Evolutionary conservation across 768 basidiomycete species (phyloP).

Genomic region (Floccularia luteovirens): DNA sequence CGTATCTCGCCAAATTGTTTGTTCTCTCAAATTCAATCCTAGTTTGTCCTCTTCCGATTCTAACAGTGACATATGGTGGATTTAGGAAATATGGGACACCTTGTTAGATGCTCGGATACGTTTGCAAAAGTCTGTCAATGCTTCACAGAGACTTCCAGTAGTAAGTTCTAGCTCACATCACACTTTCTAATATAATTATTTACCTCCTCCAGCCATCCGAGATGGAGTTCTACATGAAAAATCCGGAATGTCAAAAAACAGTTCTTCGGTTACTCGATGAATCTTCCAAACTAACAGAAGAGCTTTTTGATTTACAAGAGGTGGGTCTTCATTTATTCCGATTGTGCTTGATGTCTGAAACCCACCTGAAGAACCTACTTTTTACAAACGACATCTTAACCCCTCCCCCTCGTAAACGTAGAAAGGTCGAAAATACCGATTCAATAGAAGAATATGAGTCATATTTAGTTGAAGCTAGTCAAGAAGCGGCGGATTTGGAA

Average conservation of each 20-base stretch:
- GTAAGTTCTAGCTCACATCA: slow-evolving; percentile 30
- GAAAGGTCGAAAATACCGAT: slow-evolving; percentile 28
- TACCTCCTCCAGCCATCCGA: slow-evolving; percentile 23
- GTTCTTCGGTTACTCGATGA: slow-evolving; percentile 52
- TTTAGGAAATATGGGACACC: slow-evolving; percentile 76
- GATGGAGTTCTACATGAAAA: slow-evolving; percentile 26
- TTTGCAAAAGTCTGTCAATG: slow-evolving; percentile 70
- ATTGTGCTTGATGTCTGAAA: not conserved
- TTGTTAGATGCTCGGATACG: slow-evolving; percentile 89
- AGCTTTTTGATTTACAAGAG: slow-evolving; percentile 63
- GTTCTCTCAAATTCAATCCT: slow-evolving; percentile 16
- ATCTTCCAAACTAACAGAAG: slow-evolving; percentile 52
- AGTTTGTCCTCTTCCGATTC: not conserved
- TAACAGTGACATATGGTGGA: no score
- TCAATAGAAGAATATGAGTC: slow-evolving; percentile 19
- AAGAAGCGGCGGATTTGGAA: slow-evolving; percentile 38
- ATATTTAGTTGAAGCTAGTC: slow-evolving; percentile 35
- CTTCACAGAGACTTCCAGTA: slow-evolving; percentile 58
- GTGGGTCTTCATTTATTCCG: slow-evolving; percentile 23
- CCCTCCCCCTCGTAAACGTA: slow-evolving; percentile 52
- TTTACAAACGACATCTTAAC: slow-evolving; percentile 36
- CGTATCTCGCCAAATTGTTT: slow-evolving; percentile 75
- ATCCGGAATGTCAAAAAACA: slow-evolving; percentile 33
- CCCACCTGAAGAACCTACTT: slow-evolving; percentile 31
- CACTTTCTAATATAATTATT: slow-evolving; percentile 4